These are phyloP conservation scores for Citeromyces matritensis DNA, from an alignment of 805 yeast genomes.

Conservation along the genomic window DNA sequence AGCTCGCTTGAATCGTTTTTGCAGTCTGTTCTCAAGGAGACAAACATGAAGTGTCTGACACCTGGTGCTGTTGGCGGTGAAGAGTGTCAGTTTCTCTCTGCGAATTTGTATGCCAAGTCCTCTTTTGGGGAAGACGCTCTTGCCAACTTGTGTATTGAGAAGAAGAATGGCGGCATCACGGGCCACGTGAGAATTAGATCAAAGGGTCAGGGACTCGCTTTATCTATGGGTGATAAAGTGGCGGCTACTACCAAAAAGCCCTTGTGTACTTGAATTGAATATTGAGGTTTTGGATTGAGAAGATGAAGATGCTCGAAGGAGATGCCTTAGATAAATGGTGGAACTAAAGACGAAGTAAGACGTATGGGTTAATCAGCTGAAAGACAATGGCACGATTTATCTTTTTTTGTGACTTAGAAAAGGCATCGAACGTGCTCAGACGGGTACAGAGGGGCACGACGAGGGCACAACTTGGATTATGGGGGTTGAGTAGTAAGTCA, in stretches of 20 bases:
- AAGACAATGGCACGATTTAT: background rate
- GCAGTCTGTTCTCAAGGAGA: conserved; percentile 59
- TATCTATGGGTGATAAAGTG: conserved; percentile 87
- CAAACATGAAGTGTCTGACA: conserved; percentile 90
- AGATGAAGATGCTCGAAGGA: conserved; percentile 6
- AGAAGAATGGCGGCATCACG: conserved; percentile 59
- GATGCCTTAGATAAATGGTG: background rate
- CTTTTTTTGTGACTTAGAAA: background rate
- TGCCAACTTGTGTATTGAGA: conserved; percentile 90
- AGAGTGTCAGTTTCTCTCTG: conserved; percentile 84
- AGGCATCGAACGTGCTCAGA: background rate
- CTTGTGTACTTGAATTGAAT: conserved; percentile 7
- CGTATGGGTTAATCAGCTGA: background rate
- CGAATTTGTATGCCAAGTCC: conserved; percentile 83
- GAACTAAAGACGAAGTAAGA: background rate
- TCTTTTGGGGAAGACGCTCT: conserved; percentile 96
- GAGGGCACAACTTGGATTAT: too few relatives aligned
- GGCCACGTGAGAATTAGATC: conserved; percentile 96
- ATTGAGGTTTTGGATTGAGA: conserved; percentile 17
- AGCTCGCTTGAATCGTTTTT: conserved; percentile 62
- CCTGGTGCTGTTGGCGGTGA: conserved; percentile 84
- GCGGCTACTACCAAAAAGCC: conserved; percentile 63
- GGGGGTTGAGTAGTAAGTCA: too few relatives aligned
- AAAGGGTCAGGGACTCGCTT: conserved; percentile 94
- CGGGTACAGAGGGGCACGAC: too few relatives aligned